Base-by-base conservation (phyloP, 179 eudicot species). In the Beta lomatogona region DNA sequence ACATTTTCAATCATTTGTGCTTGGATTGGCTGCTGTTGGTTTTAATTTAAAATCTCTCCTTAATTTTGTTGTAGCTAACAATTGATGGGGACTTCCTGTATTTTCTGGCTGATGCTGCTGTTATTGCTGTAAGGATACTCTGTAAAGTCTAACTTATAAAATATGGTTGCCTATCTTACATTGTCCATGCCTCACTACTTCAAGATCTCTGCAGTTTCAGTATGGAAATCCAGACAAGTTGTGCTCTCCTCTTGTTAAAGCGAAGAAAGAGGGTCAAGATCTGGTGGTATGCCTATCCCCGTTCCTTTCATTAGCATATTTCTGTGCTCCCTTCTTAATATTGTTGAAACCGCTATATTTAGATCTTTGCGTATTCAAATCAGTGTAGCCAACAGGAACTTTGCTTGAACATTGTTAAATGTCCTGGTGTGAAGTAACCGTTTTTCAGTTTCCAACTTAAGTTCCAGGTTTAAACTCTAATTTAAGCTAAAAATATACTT, bases 191-290 rank as follows among this genome's bases (percentile, higher is more conserved):
- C n/a, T 83, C 45, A 48, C 69, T 81, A 50, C 10, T 75, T 57
- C 31, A 57, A 21, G 63, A 61, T 68, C 54, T 79, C 70, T 86
- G 79, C 91, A 96, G 98, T 85, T 96, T 85, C 99, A 96, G 83
- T 96, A 96, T 88, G 99, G 99, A 86, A 91, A 88, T 86, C 99
- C 98, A 75, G 99, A 96, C 85, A 82, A 79, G 69, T 82, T 96
- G 73, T 96, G 99, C 81, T 69, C 88, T 81, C 99, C 98, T 82
- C 92, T 93, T 70, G 77, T 87, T 78, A 85, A 91, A 89, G 98
- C 99, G 54, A 96, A 92, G 86, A 89, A 91, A 15, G 85, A 88
- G 15, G 95, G 93, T 67, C 71, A 76, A 59, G 97, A 96, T 88
- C 80, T 94, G 80, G 90, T 96, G 97, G 99, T 96, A 94, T 82